Conservation (phyloP, 2,329 filamentous ascomycete species). For the Claviceps sp. region DNA sequence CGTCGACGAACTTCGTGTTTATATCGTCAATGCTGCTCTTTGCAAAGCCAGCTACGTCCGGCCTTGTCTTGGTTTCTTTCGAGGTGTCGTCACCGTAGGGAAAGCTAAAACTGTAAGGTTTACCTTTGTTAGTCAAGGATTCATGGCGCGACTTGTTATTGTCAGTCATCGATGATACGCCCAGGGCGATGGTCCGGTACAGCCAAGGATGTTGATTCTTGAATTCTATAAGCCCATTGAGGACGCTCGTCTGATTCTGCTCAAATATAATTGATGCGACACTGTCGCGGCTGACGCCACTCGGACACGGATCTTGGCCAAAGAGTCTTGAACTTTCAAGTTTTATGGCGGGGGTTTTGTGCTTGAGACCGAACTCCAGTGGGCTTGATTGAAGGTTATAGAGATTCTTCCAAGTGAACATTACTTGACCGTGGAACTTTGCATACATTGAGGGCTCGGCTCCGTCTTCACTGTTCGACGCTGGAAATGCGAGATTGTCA, state of each 20-base stretch:
- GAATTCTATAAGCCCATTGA: slow-evolving; percentile 24
- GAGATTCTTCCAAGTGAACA: slow-evolving; percentile 1
- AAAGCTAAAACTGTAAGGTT: slow-evolving; percentile 36
- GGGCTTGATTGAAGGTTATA: slow-evolving; percentile 7
- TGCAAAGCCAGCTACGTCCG: slow-evolving; percentile 24
- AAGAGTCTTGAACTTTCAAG: slow-evolving; percentile 7
- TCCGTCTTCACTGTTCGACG: slow-evolving; percentile 11
- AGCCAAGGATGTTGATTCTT: slow-evolving; percentile 7
- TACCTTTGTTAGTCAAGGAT: slow-evolving; percentile 19
- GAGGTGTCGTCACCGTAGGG: slow-evolving; percentile 29
- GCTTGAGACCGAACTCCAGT: slow-evolving; percentile 4
- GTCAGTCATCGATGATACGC: not conserved
- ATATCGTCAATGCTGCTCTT: slow-evolving; percentile 45
- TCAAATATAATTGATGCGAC: slow-evolving; percentile 25
- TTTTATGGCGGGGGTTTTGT: not conserved
- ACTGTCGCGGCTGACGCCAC: slow-evolving; percentile 16
- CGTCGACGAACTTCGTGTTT: slow-evolving; percentile 44
- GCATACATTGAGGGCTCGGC: slow-evolving; percentile 35
- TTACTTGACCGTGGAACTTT: not conserved
- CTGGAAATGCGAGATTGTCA: not conserved
- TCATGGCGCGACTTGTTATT: slow-evolving; percentile 1
- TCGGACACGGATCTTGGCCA: slow-evolving; percentile 13
- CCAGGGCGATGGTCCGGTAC: not conserved
- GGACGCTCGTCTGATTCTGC: slow-evolving; percentile 23
- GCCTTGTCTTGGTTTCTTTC: slow-evolving; percentile 11